Percentiles rank a stretch among this genome's conserved stretches.
These are phyloP conservation scores for Kwoniella sp. DNA, from an alignment of 768 basidiomycete genomes.

Conservation along the genomic window DNA sequence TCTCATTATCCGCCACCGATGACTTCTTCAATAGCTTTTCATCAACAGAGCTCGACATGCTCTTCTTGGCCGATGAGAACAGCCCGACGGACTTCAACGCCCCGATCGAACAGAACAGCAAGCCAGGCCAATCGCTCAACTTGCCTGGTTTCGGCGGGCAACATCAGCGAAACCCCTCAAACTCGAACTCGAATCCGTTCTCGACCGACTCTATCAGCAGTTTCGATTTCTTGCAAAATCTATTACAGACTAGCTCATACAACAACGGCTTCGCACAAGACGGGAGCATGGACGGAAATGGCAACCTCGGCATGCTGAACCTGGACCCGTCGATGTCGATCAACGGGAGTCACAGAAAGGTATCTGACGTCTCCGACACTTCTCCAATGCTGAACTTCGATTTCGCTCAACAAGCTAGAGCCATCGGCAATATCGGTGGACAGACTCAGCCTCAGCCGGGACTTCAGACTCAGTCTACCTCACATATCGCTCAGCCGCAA, in stretches of 20 bases:
- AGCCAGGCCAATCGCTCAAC: conserved; percentile 16
- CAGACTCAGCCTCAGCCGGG: conserved; percentile 1
- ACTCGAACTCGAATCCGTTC: conserved; percentile 13
- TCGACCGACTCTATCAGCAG: neutral
- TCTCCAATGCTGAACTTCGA: conserved; percentile 13
- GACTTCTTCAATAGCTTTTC: conserved; percentile 37
- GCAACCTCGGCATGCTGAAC: conserved; percentile 28
- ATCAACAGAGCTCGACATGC: conserved; percentile 34
- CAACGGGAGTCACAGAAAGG: neutral
- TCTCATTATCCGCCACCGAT: conserved; percentile 32
- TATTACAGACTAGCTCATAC: conserved; percentile 6
- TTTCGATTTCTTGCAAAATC: conserved; percentile 22
- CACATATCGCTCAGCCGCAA: neutral
- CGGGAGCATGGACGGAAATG: conserved; percentile 16
- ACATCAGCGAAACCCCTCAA: conserved; percentile 9
- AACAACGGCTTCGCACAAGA: neutral
- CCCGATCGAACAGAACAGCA: conserved; percentile 3
- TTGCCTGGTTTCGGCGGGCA: conserved; percentile 11
- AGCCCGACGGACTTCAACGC: neutral
- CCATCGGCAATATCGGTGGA: conserved; percentile 9
- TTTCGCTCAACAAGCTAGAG: conserved; percentile 15
- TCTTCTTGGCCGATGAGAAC: conserved; percentile 23
- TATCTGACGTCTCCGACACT: neutral
- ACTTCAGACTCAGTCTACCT: neutral
- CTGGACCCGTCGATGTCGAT: conserved; percentile 12